Conservation (phyloP, 2,329 filamentous ascomycete species). For the Harringtonia aguacate region DNA sequence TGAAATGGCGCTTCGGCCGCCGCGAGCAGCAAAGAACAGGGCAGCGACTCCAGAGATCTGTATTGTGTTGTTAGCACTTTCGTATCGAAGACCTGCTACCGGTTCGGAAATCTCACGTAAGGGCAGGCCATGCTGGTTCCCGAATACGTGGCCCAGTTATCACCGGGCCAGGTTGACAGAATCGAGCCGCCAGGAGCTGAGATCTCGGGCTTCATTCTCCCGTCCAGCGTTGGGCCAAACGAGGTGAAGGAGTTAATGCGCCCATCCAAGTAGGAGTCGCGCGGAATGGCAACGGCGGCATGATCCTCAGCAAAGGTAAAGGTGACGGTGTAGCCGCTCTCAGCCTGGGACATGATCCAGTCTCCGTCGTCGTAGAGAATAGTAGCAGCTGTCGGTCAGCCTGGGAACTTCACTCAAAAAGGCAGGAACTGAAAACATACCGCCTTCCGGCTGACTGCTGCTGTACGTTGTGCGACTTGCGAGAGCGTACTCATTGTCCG, state of each 20-base stretch:
- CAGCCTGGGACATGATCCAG: constrained; percentile 2
- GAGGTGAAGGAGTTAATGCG: neutral
- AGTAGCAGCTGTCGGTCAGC: constrained; percentile 17
- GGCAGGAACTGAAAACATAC: neutral
- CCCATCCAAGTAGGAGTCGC: neutral
- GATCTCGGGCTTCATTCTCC: neutral
- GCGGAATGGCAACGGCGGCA: neutral
- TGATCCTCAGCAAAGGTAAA: constrained; percentile 3
- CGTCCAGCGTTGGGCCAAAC: neutral
- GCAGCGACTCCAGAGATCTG: constrained; percentile 1
- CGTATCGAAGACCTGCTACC: too few relatives aligned
- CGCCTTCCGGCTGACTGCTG: neutral
- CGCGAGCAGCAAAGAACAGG: neutral
- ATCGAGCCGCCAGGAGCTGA: neutral
- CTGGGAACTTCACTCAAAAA: constrained; percentile 9
- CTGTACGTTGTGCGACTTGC: neutral
- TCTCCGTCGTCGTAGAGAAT: constrained; percentile 3
- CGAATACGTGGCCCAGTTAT: neutral
- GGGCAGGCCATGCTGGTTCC: neutral
- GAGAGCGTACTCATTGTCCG: neutral
- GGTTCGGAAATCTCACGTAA: too few relatives aligned
- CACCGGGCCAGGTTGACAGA: neutral
- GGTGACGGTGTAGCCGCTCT: constrained; percentile 1
- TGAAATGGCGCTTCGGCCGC: neutral
- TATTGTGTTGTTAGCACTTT: too few relatives aligned